Evolutionary conservation across 768 basidiomycete species (phyloP).

Genomic region (Leccinum incarnatum): DNA sequence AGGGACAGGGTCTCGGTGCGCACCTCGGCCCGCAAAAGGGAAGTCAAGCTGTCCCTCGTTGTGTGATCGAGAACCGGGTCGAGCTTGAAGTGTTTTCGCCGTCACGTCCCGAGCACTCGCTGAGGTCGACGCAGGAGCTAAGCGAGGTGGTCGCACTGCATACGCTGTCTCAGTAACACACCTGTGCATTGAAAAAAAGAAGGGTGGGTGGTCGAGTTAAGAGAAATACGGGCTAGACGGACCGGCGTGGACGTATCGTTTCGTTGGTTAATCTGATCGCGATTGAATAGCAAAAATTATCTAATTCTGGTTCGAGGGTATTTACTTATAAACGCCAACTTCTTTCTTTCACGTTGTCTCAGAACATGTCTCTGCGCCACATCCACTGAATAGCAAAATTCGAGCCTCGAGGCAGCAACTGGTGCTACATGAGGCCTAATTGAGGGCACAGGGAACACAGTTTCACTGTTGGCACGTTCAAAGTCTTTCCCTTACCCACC

Average conservation of each 20-base stretch:
- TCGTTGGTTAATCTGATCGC: conserved; percentile 16
- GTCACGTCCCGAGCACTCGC: neutral
- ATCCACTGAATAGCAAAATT: conserved; percentile 11
- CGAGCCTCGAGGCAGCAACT: conserved; percentile 29
- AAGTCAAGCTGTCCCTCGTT: conserved; percentile 1
- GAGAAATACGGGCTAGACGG: neutral
- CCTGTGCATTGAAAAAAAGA: neutral
- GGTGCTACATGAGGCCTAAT: conserved; percentile 16
- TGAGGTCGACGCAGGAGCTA: neutral
- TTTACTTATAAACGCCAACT: neutral
- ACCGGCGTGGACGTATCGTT: conserved; percentile 6
- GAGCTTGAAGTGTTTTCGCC: conserved; percentile 1
- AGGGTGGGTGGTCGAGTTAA: neutral
- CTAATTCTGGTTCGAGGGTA: conserved; percentile 12
- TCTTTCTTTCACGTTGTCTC: conserved; percentile 16
- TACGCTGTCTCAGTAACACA: neutral
- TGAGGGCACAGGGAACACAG: conserved; percentile 7
- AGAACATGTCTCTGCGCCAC: conserved; percentile 24
- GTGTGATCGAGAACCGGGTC: conserved; percentile 10
- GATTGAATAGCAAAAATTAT: conserved; percentile 20
- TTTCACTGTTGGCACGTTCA: conserved; percentile 7
- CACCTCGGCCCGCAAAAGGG: neutral
- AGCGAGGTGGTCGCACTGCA: neutral
- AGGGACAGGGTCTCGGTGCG: neutral
- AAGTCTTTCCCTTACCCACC: conserved; percentile 8